Evolutionary conservation across 768 basidiomycete species (phyloP), one percentile per base, ranked within the genome.

Genomic region (Hygrocybe coccinea): DNA sequence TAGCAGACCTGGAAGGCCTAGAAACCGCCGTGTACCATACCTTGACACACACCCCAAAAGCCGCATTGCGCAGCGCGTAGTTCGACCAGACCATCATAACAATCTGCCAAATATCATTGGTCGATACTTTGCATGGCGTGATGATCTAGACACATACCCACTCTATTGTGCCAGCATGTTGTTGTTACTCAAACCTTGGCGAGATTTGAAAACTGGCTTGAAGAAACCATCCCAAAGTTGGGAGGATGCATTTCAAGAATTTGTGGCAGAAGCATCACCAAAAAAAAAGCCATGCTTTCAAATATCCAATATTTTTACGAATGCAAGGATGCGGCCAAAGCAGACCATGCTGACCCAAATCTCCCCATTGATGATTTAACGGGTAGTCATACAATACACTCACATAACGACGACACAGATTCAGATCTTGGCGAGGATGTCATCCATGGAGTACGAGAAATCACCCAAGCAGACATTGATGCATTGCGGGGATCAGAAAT

Each of bases 101-200:
- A 74, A 51, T 0, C 39, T 77, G 0, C 71, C 72, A 0, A 70
- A 72, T 35, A 67, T 78, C 50, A 59, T 75, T 17, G 77, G 76
- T 0, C 60, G 48, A 0, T 74, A 60, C 19, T 73, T 78, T 51
- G 71, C 75, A 1, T 25, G 59, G 0, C 7, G 51, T 0, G 61
- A 76, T 51, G 64, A 73, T 21, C 19, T 47, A 1, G 62, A 64
- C 0, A 34, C 35, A 2, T 37, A 60, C 1, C 33, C 57, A 0
- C 67, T 74, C 11, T 79, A 75, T 43, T 71, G 62, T 36, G 75
- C 76, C 4, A 62, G 19, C 1, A 62, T 62, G 60, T 34, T 62
- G 1, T 35, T 55, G 1, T 41, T 62, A 11, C 48, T 62, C 24
- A 62, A 60, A 34, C 60, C 61, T 1, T 62, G 61, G 61, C 15